These are phyloP conservation scores for Trichoderma sp. DNA, from an alignment of 2,329 filamentous ascomycete species.

Conservation along the genomic window DNA sequence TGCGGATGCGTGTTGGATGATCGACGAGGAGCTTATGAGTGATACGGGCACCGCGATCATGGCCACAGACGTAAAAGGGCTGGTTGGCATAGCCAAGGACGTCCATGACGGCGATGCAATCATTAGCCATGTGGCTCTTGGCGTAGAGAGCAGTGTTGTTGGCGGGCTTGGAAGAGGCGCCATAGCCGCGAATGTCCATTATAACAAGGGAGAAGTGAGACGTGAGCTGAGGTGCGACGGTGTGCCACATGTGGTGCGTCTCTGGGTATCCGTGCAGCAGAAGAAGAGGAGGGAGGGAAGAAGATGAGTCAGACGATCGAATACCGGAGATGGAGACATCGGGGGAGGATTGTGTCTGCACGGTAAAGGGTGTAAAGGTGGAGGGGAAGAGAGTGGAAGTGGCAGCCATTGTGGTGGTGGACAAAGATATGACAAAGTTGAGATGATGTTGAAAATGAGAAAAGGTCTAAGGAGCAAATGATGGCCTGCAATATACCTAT, in stretches of 20 bases:
- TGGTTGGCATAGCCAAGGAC: slow-evolving; percentile 37
- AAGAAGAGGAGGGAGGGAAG: slow-evolving; percentile 44
- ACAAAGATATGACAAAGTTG: not conserved
- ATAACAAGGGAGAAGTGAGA: slow-evolving; percentile 45
- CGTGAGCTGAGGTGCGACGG: slow-evolving; percentile 42
- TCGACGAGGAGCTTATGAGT: slow-evolving; percentile 56
- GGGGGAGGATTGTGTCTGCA: not conserved
- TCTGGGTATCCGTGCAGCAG: slow-evolving; percentile 57
- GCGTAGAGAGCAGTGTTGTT: slow-evolving; percentile 39
- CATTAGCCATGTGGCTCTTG: slow-evolving; percentile 52
- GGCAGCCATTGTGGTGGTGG: not conserved
- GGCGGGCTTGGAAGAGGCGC: slow-evolving; percentile 48
- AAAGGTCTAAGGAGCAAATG: not conserved
- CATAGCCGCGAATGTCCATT: slow-evolving; percentile 55
- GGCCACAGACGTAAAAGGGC: slow-evolving; percentile 53
- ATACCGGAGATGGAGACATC: slow-evolving; percentile 13
- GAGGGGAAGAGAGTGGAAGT: not conserved
- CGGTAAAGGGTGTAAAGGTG: slow-evolving; percentile 1
- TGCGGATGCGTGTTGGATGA: slow-evolving; percentile 42
- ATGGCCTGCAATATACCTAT: not conserved
- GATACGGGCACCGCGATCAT: slow-evolving; percentile 59
- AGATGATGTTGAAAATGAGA: not conserved
- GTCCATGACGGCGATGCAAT: slow-evolving; percentile 49
- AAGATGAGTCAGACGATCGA: not conserved
- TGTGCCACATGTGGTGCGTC: slow-evolving; percentile 55